Evolutionary conservation across 2,329 filamentous ascomycete species (phyloP).

Genomic region (Botryosphaeria dothidea): DNA sequence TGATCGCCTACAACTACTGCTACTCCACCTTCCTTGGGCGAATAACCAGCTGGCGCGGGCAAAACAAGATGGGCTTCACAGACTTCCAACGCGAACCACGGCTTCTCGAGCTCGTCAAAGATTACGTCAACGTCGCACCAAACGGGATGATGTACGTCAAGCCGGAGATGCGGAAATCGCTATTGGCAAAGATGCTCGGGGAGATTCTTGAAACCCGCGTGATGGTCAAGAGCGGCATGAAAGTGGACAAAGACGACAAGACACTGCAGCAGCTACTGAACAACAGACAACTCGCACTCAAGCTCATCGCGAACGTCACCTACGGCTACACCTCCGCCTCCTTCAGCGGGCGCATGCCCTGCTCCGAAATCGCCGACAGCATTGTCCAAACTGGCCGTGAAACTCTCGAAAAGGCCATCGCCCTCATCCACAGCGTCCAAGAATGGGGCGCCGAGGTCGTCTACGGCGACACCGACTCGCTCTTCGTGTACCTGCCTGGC

Average conservation of each 20-base stretch:
- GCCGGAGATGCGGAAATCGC: conserved; percentile 79
- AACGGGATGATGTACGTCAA: conserved; percentile 97
- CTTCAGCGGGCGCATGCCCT: conserved; percentile 97
- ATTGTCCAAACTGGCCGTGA: conserved; percentile 96
- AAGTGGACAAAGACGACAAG: conserved; percentile 85
- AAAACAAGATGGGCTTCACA: conserved; percentile 91
- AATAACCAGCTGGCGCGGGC: conserved; percentile 82
- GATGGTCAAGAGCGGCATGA: conserved; percentile 98
- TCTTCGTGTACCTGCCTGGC: conserved; percentile 89
- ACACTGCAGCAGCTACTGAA: conserved; percentile 83
- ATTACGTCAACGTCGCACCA: conserved; percentile 87
- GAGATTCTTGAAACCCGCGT: conserved; percentile 95
- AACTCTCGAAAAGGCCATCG: conserved; percentile 90
- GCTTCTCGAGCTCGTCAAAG: conserved; percentile 74
- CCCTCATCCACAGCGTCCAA: conserved; percentile 83
- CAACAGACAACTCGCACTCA: conserved; percentile 90
- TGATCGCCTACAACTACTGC: conserved; percentile 99
- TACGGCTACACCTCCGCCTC: conserved; percentile 97
- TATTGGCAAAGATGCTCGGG: conserved; percentile 93
- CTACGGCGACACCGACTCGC: conserved; percentile 94
- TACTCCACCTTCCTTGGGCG: conserved; percentile 95
- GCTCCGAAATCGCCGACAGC: conserved; percentile 95
- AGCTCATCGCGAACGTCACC: conserved; percentile 97
- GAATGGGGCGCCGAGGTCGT: conserved; percentile 95
- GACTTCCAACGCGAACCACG: conserved; percentile 78